A percentile compares a stretch with the other conserved stretches of the same genome.
Conservation (phyloP, 176 grass and related monocot species). For the Melocanna baccifera region DNA sequence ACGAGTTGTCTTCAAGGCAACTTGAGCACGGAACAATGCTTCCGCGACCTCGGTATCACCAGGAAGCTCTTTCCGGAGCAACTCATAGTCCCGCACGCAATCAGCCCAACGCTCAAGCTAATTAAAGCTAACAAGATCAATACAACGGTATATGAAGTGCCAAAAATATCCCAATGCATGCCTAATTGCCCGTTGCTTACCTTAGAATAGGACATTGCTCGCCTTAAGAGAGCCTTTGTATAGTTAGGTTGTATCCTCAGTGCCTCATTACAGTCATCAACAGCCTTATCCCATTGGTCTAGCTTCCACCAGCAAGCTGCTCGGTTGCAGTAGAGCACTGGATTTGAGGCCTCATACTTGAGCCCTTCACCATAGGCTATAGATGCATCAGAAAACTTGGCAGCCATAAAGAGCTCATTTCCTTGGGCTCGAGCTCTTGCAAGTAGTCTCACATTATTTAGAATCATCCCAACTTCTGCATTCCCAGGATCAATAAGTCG, state of each 20-base stretch:
- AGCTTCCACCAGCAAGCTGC: constrained; percentile 91
- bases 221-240: constrained; percentile 92
- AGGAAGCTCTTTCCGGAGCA: constrained; percentile 70
- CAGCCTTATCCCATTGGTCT: constrained; percentile 71
- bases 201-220: constrained; percentile 77
- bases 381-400: constrained; percentile 78
- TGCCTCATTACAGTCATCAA: constrained; percentile 89
- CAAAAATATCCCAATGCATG: neutral
- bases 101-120: constrained; percentile 84
- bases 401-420: constrained; percentile 84
- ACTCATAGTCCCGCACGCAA: constrained; percentile 80
- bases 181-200: constrained; percentile 24
- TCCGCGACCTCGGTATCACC: constrained; percentile 69
- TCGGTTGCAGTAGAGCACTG: constrained; percentile 88
- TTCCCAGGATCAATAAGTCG: constrained; percentile 65
- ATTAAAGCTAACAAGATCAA: constrained; percentile 28
- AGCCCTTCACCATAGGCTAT: constrained; percentile 93
- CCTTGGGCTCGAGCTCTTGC: constrained; percentile 75
- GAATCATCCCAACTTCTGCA: constrained; percentile 49
- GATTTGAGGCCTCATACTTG: constrained; percentile 74
- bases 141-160: neutral
- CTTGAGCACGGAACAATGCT: constrained; percentile 73
- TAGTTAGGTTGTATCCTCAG: constrained; percentile 84
- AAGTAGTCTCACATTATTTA: constrained; percentile 75
- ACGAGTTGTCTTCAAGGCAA: constrained; percentile 68